These are phyloP conservation scores for Ophiostoma ips DNA, from an alignment of 2,329 filamentous ascomycete genomes.

Conservation along the genomic window DNA sequence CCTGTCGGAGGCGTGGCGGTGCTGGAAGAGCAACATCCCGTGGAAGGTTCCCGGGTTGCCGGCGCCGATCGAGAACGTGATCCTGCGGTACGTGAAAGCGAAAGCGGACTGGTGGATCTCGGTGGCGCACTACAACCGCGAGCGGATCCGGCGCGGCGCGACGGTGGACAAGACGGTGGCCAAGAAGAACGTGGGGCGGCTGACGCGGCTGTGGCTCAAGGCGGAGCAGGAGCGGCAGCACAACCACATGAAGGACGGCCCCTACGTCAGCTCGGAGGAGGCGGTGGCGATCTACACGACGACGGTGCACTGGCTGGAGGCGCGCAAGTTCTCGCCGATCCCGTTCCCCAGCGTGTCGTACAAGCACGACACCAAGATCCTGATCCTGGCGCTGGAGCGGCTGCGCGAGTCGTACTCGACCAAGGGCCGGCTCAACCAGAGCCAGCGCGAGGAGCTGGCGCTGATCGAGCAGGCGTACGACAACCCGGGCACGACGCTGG, in stretches of 20 bases:
- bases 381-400: constrained; percentile 87
- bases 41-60: constrained; percentile 98
- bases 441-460: constrained; percentile 89
- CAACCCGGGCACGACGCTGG: constrained; percentile 87
- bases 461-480: constrained; percentile 98
- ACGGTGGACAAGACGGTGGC: constrained; percentile 98
- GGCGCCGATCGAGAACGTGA: constrained; percentile 96
- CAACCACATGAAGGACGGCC: constrained; percentile 98
- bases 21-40: constrained; percentile 99
- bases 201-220: constrained; percentile 94
- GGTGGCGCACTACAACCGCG: constrained; percentile 95
- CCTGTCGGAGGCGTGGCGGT: constrained; percentile 94
- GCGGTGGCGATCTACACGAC: constrained; percentile 98
- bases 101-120: constrained; percentile 99
- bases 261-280: constrained; percentile 96
- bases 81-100: constrained; percentile 94
- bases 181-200: constrained; percentile 93
- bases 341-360: constrained; percentile 98
- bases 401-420: constrained; percentile 93
- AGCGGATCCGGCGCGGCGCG: constrained; percentile 88
- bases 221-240: constrained; percentile 96
- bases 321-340: constrained; percentile 94
- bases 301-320: constrained; percentile 97
- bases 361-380: constrained; percentile 98
- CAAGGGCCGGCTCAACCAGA: constrained; percentile 92